Percentiles rank a stretch among this genome's conserved stretches.
Evolutionary conservation across 306 rosid genomes (phyloP).

Genomic region (Betula pendula): DNA sequence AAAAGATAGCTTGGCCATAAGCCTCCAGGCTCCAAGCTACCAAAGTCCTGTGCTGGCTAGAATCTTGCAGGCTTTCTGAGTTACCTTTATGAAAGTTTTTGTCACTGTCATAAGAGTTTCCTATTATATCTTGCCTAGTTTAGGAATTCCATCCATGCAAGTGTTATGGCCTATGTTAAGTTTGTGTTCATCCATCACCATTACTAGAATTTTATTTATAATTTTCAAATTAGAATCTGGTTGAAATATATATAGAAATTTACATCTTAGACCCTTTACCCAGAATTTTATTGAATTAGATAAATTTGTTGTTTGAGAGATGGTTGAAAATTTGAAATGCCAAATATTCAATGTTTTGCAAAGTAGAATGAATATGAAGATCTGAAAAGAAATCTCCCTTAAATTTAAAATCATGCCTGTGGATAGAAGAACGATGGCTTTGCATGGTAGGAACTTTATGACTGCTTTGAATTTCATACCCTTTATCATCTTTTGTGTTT

Average conservation of each 20-base stretch:
- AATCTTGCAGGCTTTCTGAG: not conserved
- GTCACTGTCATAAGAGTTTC: not conserved
- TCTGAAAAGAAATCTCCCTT: not conserved
- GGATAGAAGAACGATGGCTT: not conserved
- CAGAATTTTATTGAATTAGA: not conserved
- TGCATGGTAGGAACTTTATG: not conserved
- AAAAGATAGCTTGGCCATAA: too few relatives aligned
- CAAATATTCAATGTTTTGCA: not conserved
- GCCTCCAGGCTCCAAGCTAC: too few relatives aligned
- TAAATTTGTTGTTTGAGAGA: not conserved
- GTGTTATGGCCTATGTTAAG: not conserved
- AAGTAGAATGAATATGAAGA: not conserved
- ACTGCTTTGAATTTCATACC: slow-evolving; percentile 2
- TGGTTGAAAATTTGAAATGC: not conserved
- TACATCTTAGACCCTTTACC: not conserved
- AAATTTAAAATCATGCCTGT: not conserved
- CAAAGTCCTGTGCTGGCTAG: too few relatives aligned
- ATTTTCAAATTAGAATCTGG: not conserved
- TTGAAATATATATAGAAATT: not conserved
- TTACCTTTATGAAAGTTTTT: not conserved
- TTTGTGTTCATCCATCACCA: not conserved
- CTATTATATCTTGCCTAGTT: not conserved
- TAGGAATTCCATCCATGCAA: not conserved
- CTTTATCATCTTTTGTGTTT: slow-evolving; percentile 22
- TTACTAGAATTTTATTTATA: not conserved